phyloP scores from a whole-genome alignment of 805 yeast species.

The Sugiyamaella smithiae region DNA sequence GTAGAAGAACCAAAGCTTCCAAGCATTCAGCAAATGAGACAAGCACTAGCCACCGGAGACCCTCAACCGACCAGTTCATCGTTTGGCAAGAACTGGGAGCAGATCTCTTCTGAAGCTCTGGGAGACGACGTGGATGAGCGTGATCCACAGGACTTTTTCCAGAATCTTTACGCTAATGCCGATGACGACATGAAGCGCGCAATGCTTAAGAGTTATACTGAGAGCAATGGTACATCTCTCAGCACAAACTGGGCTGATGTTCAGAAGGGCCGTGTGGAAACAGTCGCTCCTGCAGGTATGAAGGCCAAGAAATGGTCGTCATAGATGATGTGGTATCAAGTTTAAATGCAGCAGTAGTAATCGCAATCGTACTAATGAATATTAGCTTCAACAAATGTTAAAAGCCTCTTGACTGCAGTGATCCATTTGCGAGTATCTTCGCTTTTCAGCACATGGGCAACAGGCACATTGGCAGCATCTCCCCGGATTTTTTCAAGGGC shows the following conservation, averaged over 20 bases:
- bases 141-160: slow-evolving; percentile 61
- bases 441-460: slow-evolving; percentile 75
- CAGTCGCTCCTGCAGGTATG: slow-evolving; percentile 74
- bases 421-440: slow-evolving; percentile 77
- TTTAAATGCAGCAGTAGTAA: not conserved
- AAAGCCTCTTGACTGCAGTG: slow-evolving; percentile 65
- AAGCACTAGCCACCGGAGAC: slow-evolving; percentile 22
- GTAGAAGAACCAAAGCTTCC: not conserved
- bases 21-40: slow-evolving; percentile 11
- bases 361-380: too few relatives aligned
- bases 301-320: slow-evolving; percentile 46
- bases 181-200: slow-evolving; percentile 89
- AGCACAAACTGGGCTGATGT: slow-evolving; percentile 95
- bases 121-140: slow-evolving; percentile 42
- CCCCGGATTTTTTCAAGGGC: slow-evolving; percentile 59
- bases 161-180: slow-evolving; percentile 67
- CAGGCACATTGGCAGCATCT: slow-evolving; percentile 22
- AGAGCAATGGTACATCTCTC: slow-evolving; percentile 89
- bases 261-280: slow-evolving; percentile 56
- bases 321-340: not conserved
- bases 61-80: slow-evolving; percentile 54
- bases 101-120: slow-evolving; percentile 37
- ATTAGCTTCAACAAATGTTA: slow-evolving; percentile 53
- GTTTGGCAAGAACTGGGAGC: slow-evolving; percentile 69
- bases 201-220: slow-evolving; percentile 94